Percentiles rank a stretch among this genome's conserved stretches.
Evolutionary conservation across 1,284 basidiomycete genomes (phyloP).

Genomic region (Rhodotorula sp.): DNA sequence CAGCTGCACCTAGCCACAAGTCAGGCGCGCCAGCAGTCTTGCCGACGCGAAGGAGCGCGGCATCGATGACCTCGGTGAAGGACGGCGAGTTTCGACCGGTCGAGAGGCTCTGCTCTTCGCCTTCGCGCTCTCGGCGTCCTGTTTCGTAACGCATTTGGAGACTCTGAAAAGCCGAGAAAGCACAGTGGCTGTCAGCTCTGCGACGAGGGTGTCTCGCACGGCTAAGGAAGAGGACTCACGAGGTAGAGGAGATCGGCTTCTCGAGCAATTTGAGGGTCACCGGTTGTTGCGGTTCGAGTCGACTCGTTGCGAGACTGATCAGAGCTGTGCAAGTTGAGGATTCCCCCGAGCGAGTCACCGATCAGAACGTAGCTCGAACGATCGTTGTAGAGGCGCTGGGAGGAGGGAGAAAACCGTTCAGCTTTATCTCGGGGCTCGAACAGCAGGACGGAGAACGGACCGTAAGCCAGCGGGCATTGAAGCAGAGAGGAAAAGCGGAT

Average conservation of each 20-base stretch:
- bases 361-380: neutral
- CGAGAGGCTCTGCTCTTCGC: neutral
- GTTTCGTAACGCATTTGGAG: neutral
- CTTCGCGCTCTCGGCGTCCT: neutral
- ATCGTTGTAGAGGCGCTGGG: slow-evolving; percentile 22
- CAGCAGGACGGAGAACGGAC: neutral
- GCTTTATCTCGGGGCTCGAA: neutral
- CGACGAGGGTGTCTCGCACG: neutral
- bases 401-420: too few species aligned
- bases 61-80: slow-evolving; percentile 3
- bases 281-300: neutral
- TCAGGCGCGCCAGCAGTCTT: slow-evolving; percentile 10
- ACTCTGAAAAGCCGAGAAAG: neutral
- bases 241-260: neutral
- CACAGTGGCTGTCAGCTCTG: neutral
- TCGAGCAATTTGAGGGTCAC: neutral
- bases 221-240: neutral
- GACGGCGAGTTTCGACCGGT: neutral
- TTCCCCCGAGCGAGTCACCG: slow-evolving; percentile 7
- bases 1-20: neutral
- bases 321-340: neutral
- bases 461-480: slow-evolving; percentile 23
- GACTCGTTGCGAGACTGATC: neutral
- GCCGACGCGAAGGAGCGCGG: slow-evolving; percentile 6
- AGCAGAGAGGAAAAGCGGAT: slow-evolving; percentile 17